Base-by-base conservation (phyloP, 1,284 basidiomycete genomes). In the Wallemia ichthyophaga region DNA sequence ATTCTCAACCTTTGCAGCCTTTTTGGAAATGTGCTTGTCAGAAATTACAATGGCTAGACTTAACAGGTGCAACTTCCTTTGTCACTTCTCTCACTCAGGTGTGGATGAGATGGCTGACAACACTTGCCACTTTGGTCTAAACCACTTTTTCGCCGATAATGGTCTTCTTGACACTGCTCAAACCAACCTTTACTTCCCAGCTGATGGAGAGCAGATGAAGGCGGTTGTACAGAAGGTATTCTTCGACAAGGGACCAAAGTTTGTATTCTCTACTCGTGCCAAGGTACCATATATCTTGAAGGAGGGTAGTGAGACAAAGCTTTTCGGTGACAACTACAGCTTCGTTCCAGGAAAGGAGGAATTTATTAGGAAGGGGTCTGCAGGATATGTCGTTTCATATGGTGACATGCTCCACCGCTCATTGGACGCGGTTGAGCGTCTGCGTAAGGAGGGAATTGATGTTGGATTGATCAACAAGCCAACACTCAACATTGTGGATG, bases 31-130 rank as follows among this genome's bases (percentile, higher is more conserved):
- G 85, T 73, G 83, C 61, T 70, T 86, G 61, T 85, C 83, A 1
- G 85, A 87, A 67, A 72, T 85, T 60, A 86, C 84, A 19, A 87
- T 87, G 85, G 85, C 85, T 19, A 77, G 83, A 59, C 69, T 86
- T 66, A 86, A 86, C 70, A 75, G 80, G 66, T 83, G 82, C 73
- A 87, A 87, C 66, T 78, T 87, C 19, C 75, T 87, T 26, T 81
- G 75, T 66, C 84, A 87, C 71, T 87, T 86, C 73, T 86, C 83
- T 25, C 85, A 87, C 71, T 81, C 83, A 32, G 85, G 84, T 66
- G 81, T 81, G 76, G 66, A 67, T 61, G 65, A 67, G 75, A 79
- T 80, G 76, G 83, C 83, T 13, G 84, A 86, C 69, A 87, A 87
- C 72, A 86, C 83, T 13, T 85, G 82, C 66, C 80, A 82, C 69